These are phyloP conservation scores for Zymoseptoria brevis DNA, from an alignment of 2,329 filamentous ascomycete species.

Conservation along the genomic window DNA sequence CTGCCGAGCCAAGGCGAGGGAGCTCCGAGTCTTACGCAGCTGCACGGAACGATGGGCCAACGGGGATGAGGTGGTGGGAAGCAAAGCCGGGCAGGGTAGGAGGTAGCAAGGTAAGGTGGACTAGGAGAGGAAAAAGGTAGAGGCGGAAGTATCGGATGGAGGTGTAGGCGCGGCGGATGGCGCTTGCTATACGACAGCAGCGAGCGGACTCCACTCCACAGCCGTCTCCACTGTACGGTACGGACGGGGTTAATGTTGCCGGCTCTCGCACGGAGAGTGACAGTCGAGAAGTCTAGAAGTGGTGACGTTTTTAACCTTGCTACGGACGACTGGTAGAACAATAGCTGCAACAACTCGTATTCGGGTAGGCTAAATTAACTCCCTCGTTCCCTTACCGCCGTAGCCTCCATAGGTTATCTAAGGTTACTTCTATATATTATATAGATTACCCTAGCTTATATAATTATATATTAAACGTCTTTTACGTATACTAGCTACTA, in stretches of 20 bases:
- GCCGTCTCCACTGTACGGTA: neutral
- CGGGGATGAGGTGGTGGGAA: neutral
- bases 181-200: neutral
- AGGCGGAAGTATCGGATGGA: neutral
- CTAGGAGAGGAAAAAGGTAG: neutral
- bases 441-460: too few relatives aligned
- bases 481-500: too few relatives aligned
- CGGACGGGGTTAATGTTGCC: neutral
- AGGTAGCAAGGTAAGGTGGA: neutral
- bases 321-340: too few relatives aligned
- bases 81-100: neutral
- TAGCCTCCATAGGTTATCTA: too few relatives aligned
- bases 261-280: neutral
- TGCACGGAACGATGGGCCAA: neutral
- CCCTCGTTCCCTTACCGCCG: too few relatives aligned
- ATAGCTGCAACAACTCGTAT: too few relatives aligned
- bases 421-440: too few relatives aligned
- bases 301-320: neutral
- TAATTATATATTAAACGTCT: too few relatives aligned
- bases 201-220: neutral
- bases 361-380: too few relatives aligned
- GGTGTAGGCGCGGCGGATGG: neutral
- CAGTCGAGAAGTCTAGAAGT: neutral
- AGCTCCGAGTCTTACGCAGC: neutral
- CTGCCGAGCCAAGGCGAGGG: neutral